phyloP scores from a whole-genome alignment of 805 yeast species.

The Candida maris region DNA sequence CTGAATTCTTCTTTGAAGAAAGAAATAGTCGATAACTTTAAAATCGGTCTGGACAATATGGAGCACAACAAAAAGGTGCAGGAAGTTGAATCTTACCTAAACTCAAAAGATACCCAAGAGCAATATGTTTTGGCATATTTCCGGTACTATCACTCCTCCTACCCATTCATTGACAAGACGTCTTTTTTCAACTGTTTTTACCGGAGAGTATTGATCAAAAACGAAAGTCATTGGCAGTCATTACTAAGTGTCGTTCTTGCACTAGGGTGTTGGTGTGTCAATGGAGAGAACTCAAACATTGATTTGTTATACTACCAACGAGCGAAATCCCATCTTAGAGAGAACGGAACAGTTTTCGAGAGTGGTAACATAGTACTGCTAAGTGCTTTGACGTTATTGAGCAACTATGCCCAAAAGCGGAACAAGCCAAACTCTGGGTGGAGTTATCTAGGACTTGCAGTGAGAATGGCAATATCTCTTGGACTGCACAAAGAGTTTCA shows the following conservation, averaged over 20 bases:
- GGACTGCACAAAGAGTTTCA: constrained; percentile 56
- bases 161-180: constrained; percentile 57
- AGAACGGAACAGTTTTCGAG: constrained; percentile 47
- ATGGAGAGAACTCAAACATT: constrained; percentile 49
- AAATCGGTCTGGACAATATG: constrained; percentile 19
- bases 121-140: constrained; percentile 45
- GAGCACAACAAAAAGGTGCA: constrained; percentile 12
- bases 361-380: constrained; percentile 55
- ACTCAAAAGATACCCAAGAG: constrained; percentile 23
- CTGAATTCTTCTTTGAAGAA: constrained; percentile 17
- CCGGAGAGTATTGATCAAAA: constrained; percentile 38
- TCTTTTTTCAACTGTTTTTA: constrained; percentile 47
- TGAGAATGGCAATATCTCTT: constrained; percentile 62
- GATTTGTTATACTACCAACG: constrained; percentile 55
- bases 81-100: constrained; percentile 18
- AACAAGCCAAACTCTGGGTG: constrained; percentile 67
- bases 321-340: constrained; percentile 41
- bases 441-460: constrained; percentile 62
- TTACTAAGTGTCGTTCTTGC: constrained; percentile 56
- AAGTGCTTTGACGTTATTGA: constrained; percentile 49
- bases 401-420: constrained; percentile 61
- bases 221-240: constrained; percentile 49
- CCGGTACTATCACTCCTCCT: constrained; percentile 55
- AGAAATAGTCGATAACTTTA: constrained; percentile 20
- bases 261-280: constrained; percentile 65